Evolutionary conservation across 179 eudicot genomes (phyloP), one percentile per base, ranked within the genome.

Genomic region (Carnegiea gigantea): DNA sequence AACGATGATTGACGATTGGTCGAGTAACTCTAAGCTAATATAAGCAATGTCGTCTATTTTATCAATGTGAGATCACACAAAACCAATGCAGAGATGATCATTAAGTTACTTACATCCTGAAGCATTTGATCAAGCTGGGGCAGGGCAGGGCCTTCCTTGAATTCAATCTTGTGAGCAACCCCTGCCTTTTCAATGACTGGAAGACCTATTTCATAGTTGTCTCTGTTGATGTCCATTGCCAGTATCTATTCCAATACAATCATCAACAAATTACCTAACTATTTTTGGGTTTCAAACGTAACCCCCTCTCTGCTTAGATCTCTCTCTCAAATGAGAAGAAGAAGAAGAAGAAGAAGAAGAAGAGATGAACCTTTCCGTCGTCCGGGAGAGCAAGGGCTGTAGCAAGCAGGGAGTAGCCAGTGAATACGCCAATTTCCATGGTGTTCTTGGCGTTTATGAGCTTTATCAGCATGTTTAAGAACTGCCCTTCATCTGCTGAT

Each of bases 141-240:
- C 40, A 88, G 13, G 53, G 90, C 90, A 62, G 87, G 87, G 10
- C 87, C 87, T 79, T 88, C 87, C 51, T 68, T 86, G 82, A 86
- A 88, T 18, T 86, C 85, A 68, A 86, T 85, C 78, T 88, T 88
- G 84, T 88, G 90, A 28, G 86, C 87, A 53, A 86, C 87, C 7
- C 89, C 89, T 24, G 90, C 90, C 65, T 88, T 88, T 33, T 88
- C 46, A 4, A 88, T 88, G 1, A 88, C 78, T 2, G 90, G 90
- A 33, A 88, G 79, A 6, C 90, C 90, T n/a, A 86, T 64, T 75
- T 88, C 89, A 26, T 84, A 88, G 48, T 84, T 83, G 59, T 86
- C 89, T 64, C 87, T 62, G 79, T 86, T 85, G 6, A 85, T 84
- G 86, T 88, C 90, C 86, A 88, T 82, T 8, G 89, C 90, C 84